These are phyloP conservation scores for Corniculantispora saksenae DNA, from an alignment of 2,329 filamentous ascomycete genomes.

Conservation along the genomic window DNA sequence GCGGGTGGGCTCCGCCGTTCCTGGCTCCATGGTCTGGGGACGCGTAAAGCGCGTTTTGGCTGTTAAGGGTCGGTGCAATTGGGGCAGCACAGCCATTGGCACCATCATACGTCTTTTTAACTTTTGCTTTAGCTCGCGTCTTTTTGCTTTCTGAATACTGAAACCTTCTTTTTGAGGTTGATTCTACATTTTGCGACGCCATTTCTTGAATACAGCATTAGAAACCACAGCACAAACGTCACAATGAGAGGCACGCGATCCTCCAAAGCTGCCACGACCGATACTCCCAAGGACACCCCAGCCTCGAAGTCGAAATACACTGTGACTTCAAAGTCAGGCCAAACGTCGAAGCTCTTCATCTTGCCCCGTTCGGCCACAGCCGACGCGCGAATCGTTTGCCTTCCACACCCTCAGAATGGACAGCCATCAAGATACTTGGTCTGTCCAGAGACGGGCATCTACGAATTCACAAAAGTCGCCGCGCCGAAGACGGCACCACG, in stretches of 20 bases:
- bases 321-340: constrained; percentile 41
- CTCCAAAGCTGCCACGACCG: constrained; percentile 34
- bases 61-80: neutral
- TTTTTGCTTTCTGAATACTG: neutral
- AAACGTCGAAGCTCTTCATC: constrained; percentile 59
- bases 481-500: constrained; percentile 54
- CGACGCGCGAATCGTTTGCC: constrained; percentile 59
- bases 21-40: neutral
- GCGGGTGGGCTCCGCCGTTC: neutral
- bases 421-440: constrained; percentile 61
- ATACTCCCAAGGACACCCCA: constrained; percentile 30
- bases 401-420: constrained; percentile 59
- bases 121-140: neutral
- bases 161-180: neutral
- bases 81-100: neutral
- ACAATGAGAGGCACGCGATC: constrained; percentile 55
- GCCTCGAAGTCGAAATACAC: constrained; percentile 38
- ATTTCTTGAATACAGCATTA: neutral
- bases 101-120: neutral
- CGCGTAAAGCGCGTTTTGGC: constrained; percentile 18
- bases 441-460: constrained; percentile 62
- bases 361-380: constrained; percentile 56
- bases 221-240: neutral
- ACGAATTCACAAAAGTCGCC: constrained; percentile 63
- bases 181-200: neutral